phyloP scores from a whole-genome alignment of 2,329 filamentous ascomycete species.

The Fusarium newnesense region DNA sequence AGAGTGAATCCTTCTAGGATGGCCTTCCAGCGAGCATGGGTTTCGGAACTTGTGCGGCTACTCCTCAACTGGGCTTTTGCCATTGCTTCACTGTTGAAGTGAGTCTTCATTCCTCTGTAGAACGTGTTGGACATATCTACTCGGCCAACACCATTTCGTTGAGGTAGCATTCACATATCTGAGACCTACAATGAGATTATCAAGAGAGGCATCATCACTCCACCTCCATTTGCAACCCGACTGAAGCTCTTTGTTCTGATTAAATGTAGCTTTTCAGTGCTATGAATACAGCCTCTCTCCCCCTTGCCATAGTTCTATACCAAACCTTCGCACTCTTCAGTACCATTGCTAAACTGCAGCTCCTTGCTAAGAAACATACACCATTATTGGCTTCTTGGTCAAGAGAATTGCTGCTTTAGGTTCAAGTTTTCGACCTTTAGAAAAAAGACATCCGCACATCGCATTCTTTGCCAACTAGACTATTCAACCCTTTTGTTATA shows the following conservation, averaged over 20 bases:
- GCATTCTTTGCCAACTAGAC: no score
- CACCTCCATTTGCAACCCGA: rapidly evolving
- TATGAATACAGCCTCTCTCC: background rate
- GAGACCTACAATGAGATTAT: rapidly evolving
- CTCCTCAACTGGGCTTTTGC: background rate
- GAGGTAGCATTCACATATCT: background rate
- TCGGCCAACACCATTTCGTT: rapidly evolving
- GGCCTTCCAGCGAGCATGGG: rapidly evolving
- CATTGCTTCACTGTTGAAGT: background rate
- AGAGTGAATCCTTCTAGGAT: no score
- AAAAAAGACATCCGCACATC: no score
- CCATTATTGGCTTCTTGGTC: no score
- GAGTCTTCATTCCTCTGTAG: rapidly evolving
- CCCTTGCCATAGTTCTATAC: background rate
- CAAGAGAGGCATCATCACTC: rapidly evolving
- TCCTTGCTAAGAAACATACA: no score
- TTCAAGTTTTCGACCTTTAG: no score
- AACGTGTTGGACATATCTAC: rapidly evolving
- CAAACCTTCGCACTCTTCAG: no score
- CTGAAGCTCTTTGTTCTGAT: rapidly evolving
- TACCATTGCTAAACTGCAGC: no score
- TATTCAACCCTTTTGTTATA: no score
- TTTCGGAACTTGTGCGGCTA: rapidly evolving
- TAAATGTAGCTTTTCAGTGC: rapidly evolving
- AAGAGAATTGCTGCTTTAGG: no score